Evolutionary conservation across 257 asterid genomes (phyloP), one percentile per base, ranked within the genome.

Genomic region (Solanum dulcamara): DNA sequence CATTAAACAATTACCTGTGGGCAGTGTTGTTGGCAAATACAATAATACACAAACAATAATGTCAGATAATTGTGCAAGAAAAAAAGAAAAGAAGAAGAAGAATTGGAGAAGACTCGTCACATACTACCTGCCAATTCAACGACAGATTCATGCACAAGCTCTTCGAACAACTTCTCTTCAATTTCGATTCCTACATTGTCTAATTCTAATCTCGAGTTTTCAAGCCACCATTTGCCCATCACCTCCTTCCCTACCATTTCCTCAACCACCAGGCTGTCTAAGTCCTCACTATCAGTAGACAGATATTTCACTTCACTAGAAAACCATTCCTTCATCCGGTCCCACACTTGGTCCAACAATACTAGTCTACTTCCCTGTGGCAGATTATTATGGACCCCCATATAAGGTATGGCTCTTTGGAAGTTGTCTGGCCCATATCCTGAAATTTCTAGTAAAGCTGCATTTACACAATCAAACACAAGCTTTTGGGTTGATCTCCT

Each of bases 381-480:
- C 22, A 60, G 67, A 84, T 85, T 85, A 62, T 32, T 71, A n/a
- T 84, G 86, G 88, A 85, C 74, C 81, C 87, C 87, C 55, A 18
- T 60, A 74, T 83, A 84, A 46, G 91, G 93, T 30, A 85, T 62
- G 72, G 90, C 84, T 83, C 85, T 86, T 85, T 89, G 93, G 87
- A 88, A 87, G 10, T 88, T 75, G 26, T 83, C 90, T 42, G 90
- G 62, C 60, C 93, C 94, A 83, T 90, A 85, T 33, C 93, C 94
- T 55, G 91, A 87, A 3, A 92, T 90, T 22, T 95, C 98, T 60
- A 93, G 83, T 83, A 96, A 59, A 9, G 89, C 93, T 82, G 89
- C 92, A 81, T 95, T 96, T 24, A 94, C 94, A 77, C 94, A 92
- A 81, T 96, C 99, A 24, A 95, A 96, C 83, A 96, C 92, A 18